Base-by-base conservation (phyloP, 2,329 filamentous ascomycete species). In the Cyphellophora europaea region DNA sequence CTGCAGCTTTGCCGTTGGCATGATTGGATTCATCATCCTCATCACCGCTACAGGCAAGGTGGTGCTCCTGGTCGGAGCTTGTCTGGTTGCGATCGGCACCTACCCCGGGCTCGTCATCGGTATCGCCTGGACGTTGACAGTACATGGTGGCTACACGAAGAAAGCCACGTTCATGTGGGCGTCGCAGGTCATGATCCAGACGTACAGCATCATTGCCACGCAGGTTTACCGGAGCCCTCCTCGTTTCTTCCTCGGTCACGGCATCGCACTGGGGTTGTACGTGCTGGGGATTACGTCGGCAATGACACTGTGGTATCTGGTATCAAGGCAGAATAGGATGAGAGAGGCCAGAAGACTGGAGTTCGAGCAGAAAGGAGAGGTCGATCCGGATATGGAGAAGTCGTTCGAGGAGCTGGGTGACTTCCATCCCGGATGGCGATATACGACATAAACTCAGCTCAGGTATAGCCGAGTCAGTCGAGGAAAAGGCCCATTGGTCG, bases 81-180 rank as follows among this genome's bases (percentile, higher is more conserved):
- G 37, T 19, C 35, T 42, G 11, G 33, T 40, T 8, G 11, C 21
- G 11, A 16, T 27, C 11, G 40, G 40, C 11, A 13, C 23, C 11
- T 36, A 36, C 19, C 33, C 40, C 10, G 29, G 16, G 2, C 5
- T 37, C 2, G 18, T 25, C 2, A 5, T 42, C 14, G 11, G 10
- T 14, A 25, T 19, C 5, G 19, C 37, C 11, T 42, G 37, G 37
- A 4, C 27, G 6, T 5, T 16, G 5, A 13, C 33, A n/a, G 14
- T 11, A 12, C 25, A 33, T 21, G 23, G 28, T 27, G 34, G 34
- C 3, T 42, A 27, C 40, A 42, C 40, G 5, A 40, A 42, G 12
- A 31, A 32, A 0, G 27, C 37, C 10, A 30, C 30, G 11, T 11
- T 15, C 11, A n/a, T 19, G 14, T 14, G 18, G 17, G 12, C 37